Evolutionary conservation across 345 rosid genomes (phyloP), one percentile per base, ranked within the genome.

Genomic region (Noccaea caerulescens): DNA sequence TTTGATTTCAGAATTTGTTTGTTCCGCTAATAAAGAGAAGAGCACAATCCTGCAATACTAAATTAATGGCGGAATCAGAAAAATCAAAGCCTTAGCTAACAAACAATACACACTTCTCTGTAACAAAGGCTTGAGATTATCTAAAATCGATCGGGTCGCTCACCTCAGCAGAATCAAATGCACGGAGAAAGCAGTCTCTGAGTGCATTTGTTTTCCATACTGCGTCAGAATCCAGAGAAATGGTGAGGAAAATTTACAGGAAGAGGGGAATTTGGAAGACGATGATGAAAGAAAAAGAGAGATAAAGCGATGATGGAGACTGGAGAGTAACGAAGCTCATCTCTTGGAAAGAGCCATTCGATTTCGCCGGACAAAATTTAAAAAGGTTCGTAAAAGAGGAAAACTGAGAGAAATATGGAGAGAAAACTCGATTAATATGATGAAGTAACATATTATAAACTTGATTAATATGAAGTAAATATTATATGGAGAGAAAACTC

Each of bases 221-320:
- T 27, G 23, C 36, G 10, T 23, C 45, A 4, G 0, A 23, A 30
- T 18, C 1, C 12, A 5, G 1, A 60, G 30, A 32, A 46, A 54
- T 12, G 45, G 41, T 6, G 27, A 7, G 1, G 56, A 63, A 25
- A 10, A 6, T 12, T 34, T 85, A 90, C 97, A 96, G 83, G 88
- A 93, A 93, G 69, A 88, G 91, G 55, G 98, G 89, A 66, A 87
- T 63, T 81, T 88, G 98, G 52, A 90, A 82, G 79, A 90, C 66
- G 65, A 93, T 77, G 81, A 90, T 63, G 62, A 80, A 58, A 58
- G 85, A 76, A 73, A 71, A 81, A n/a, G 0, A 84, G 10, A 10
- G 45, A 71, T 41, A 81, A 75, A 36, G 97, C 88, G 65, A 82
- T 38, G 23, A 76, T 61, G 37, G 96, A 87, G 58, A 90, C 20